A percentile compares a stretch with the other conserved stretches of the same genome.
Conservation (phyloP, 1,284 basidiomycete genomes). For the Wallemia mellicola region DNA sequence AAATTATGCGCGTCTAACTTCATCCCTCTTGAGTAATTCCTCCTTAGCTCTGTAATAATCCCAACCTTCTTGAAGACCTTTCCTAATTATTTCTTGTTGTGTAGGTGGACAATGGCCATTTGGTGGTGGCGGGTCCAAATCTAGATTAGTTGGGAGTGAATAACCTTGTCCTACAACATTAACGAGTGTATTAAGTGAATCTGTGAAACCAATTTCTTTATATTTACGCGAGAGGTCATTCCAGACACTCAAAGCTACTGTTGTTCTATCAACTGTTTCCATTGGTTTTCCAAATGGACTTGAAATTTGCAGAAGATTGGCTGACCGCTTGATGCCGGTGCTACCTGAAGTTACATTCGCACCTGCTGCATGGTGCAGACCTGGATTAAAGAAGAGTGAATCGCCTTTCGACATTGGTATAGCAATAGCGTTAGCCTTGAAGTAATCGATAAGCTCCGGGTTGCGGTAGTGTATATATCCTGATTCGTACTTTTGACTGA, state of each 20-base stretch:
- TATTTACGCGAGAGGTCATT: not conserved
- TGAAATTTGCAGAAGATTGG: slow-evolving; percentile 7
- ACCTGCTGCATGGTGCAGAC: slow-evolving; percentile 7
- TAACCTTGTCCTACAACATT: slow-evolving; percentile 4
- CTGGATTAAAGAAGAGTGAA: slow-evolving; percentile 9
- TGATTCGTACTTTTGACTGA: slow-evolving; percentile 5
- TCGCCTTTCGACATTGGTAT: slow-evolving; percentile 6
- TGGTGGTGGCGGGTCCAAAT: slow-evolving; percentile 5
- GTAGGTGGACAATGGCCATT: slow-evolving; percentile 2
- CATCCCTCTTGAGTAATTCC: not conserved
- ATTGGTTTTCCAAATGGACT: slow-evolving; percentile 6
- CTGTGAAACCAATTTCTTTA: not conserved
- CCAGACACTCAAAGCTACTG: slow-evolving; percentile 3
- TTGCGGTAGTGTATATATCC: slow-evolving; percentile 6
- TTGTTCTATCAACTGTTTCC: slow-evolving; percentile 6
- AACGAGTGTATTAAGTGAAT: slow-evolving; percentile 1
- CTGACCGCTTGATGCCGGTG: slow-evolving; percentile 1
- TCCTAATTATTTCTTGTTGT: not conserved
- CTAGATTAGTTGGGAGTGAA: slow-evolving; percentile 7
- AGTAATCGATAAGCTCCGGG: not conserved
- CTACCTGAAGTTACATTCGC: slow-evolving; percentile 2
- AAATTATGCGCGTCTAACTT: not conserved
- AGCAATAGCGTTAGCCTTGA: slow-evolving; percentile 2
- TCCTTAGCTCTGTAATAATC: not conserved
- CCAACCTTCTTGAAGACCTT: not conserved